Evolutionary conservation across 2,329 filamentous ascomycete genomes (phyloP), one percentile per base, ranked within the genome.

Genomic region (Talaromyces sp.): DNA sequence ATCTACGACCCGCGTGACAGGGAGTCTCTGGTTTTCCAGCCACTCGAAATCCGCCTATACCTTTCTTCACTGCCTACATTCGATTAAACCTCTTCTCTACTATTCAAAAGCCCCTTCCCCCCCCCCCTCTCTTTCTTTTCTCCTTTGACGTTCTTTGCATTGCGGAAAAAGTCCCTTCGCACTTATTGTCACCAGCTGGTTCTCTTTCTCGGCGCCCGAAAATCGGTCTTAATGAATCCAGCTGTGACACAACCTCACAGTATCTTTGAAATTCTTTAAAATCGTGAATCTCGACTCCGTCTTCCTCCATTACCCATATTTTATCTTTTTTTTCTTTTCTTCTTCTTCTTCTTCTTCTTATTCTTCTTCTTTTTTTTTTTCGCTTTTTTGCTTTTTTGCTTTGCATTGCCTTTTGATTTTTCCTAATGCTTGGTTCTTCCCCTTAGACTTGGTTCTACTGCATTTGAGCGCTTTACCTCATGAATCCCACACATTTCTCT

Each of bases 371-470:
- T 19, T 32, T 54, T 27, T 53, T 27, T 17, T 41, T 50, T 45
- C 16, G 35, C 24, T 49, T 47, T 53, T 51, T 45, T 45, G 49
- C 42, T 45, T 40, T 27, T 52, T 53, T 45, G 29, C 40, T 51
- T 50, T 50, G 19, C 49, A n/a, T 22, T 17, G 33, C 36, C 40
- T 52, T 13, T 43, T 51, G 54, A 43, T 43, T 20, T 37, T 44
- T 42, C 32, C 33, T 14, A 9, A 29, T 40, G 20, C n/a, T 42
- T 32, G n/a, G 36, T 19, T 40, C 19, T 47, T 37, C 47, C 47
- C 46, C 60, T 66, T 67, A 68, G 67, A 67, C 62, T 60, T 62
- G 57, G 53, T 57, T 58, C 46, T 48, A 48, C 55, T 63, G 62
- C 62, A 64, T 64, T 62, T 64, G 53, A 62, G 57, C 57, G 63